Conservation (phyloP, 768 basidiomycete species). For the Pisolithus marmoratus region DNA sequence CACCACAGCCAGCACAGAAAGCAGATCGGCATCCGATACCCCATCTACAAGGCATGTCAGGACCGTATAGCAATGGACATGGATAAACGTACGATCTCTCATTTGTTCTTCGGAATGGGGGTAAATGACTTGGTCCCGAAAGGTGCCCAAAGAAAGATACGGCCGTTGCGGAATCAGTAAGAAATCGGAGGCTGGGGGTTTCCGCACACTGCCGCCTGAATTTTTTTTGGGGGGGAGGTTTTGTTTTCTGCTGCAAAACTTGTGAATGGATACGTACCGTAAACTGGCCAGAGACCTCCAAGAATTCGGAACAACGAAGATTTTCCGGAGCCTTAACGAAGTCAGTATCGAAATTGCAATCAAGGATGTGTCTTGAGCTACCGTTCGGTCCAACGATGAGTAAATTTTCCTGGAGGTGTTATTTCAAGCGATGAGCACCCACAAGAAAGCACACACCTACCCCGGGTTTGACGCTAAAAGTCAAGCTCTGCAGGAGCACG, state of each 20-base stretch:
- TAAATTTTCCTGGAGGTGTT: constrained; percentile 63
- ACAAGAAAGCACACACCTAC: constrained; percentile 34
- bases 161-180: constrained; percentile 95
- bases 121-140: constrained; percentile 96
- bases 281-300: constrained; percentile 93
- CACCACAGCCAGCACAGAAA: constrained; percentile 66
- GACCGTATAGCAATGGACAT: neutral
- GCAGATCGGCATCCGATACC: constrained; percentile 68
- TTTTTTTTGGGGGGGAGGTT: too few relatives aligned
- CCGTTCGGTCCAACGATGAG: constrained; percentile 95
- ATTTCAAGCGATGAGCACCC: neutral
- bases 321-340: constrained; percentile 67
- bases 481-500: constrained; percentile 75
- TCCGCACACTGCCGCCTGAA: constrained; percentile 69
- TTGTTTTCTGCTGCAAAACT: neutral
- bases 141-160: constrained; percentile 88
- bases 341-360: neutral
- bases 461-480: constrained; percentile 85
- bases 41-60: constrained; percentile 41
- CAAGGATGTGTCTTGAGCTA: constrained; percentile 15
- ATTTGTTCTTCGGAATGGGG: constrained; percentile 82
- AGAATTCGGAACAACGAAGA: constrained; percentile 93
- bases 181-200: constrained; percentile 84
- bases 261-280: constrained; percentile 19
- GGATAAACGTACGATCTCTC: constrained; percentile 53